phyloP scores from a whole-genome alignment of 1,284 basidiomycete genomes.

The Puccinia polysora region DNA sequence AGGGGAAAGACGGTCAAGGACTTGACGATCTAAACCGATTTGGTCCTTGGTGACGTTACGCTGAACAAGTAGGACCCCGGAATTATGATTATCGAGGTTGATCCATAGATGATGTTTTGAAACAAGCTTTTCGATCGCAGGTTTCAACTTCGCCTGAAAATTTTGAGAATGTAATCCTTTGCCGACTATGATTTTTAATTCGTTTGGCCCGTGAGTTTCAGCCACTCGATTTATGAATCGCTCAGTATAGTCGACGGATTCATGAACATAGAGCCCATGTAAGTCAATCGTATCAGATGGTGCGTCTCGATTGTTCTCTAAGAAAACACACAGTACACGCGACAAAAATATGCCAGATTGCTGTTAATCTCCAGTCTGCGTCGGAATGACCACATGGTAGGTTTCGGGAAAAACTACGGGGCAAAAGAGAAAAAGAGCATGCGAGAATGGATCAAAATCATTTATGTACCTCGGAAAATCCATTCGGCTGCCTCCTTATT shows the following conservation, averaged over 20 bases:
- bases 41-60: conserved; percentile 56
- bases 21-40: conserved; percentile 54
- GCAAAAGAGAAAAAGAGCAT: conserved; percentile 46
- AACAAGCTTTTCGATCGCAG: conserved; percentile 75
- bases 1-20: conserved; percentile 6
- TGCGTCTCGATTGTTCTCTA: conserved; percentile 78
- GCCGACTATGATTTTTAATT: conserved; percentile 55
- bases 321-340: not conserved
- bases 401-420: not conserved
- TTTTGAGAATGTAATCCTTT: conserved; percentile 81
- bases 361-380: not conserved
- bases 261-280: conserved; percentile 77
- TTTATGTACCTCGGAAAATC: conserved; percentile 69
- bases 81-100: conserved; percentile 72
- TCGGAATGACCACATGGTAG: too few relatives aligned
- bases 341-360: too few relatives aligned
- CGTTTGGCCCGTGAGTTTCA: conserved; percentile 60
- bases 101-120: conserved; percentile 68
- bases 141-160: conserved; percentile 80
- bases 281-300: conserved; percentile 74
- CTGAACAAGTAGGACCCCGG: conserved; percentile 78
- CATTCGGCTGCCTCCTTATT: conserved; percentile 81
- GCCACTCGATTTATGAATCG: conserved; percentile 2
- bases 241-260: conserved; percentile 55
- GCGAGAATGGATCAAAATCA: conserved; percentile 60